Conservation (phyloP, 139 green algal genomes). For the Pseudopediastrum boryanum region DNA sequence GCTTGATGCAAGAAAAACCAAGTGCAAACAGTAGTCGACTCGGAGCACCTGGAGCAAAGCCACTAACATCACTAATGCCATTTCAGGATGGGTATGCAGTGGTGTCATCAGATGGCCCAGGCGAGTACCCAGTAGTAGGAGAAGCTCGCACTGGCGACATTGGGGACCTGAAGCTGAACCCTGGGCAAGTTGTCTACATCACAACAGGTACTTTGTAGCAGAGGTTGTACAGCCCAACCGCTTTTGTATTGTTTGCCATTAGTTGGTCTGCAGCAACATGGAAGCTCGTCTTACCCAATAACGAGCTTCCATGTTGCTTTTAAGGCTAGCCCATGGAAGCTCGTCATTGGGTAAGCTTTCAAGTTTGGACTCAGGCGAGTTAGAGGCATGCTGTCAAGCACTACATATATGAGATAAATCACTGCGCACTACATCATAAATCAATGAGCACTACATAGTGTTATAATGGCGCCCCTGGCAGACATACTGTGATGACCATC, state of each 20-base stretch:
- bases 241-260: not conserved
- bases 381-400: too few relatives aligned
- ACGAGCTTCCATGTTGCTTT: not conserved
- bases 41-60: not conserved
- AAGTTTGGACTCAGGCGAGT: too few relatives aligned
- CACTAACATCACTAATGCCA: not conserved
- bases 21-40: not conserved
- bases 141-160: constrained; percentile 74
- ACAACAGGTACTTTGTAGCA: constrained; percentile 81
- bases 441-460: too few relatives aligned
- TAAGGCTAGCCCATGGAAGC: too few relatives aligned
- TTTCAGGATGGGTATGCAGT: constrained; percentile 95
- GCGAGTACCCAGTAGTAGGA: constrained; percentile 80
- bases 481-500: too few relatives aligned
- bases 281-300: not conserved
- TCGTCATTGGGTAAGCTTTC: too few relatives aligned
- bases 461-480: too few relatives aligned
- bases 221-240: too few relatives aligned
- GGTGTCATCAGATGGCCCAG: constrained; percentile 73
- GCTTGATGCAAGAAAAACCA: not conserved
- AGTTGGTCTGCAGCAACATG: not conserved
- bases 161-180: constrained; percentile 41
- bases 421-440: too few relatives aligned
- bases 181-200: constrained; percentile 89
- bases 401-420: too few relatives aligned